These are phyloP conservation scores for Camellia oleifera DNA, from an alignment of 179 eudicot genomes.

Conservation along the genomic window DNA sequence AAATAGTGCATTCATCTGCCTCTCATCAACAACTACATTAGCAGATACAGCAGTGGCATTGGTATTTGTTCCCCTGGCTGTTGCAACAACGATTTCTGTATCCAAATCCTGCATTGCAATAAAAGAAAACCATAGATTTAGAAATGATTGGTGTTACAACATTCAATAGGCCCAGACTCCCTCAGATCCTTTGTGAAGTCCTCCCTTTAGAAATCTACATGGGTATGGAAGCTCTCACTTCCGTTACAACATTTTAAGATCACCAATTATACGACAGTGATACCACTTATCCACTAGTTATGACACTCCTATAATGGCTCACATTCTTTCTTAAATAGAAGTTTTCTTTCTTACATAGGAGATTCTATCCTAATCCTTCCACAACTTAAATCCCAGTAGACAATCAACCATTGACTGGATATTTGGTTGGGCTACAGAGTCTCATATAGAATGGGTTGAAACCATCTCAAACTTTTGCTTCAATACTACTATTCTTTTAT, in stretches of 20 bases:
- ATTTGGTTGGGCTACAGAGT: not conserved
- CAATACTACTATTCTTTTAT: not conserved
- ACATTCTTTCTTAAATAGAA: not conserved
- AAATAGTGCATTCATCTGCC: constrained; percentile 95
- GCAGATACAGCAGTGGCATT: constrained; percentile 82
- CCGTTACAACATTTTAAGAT: not conserved
- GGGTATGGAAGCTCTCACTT: not conserved
- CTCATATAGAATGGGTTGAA: not conserved
- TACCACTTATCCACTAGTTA: not conserved
- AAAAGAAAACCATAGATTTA: constrained; percentile 2
- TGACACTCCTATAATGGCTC: not conserved
- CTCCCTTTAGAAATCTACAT: not conserved
- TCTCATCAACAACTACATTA: constrained; percentile 76
- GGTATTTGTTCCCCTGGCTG: constrained; percentile 69
- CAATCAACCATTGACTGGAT: not conserved
- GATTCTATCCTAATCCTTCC: not conserved
- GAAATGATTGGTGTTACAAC: not conserved
- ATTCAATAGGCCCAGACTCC: not conserved
- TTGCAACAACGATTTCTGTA: constrained; percentile 83
- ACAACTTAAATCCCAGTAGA: constrained; percentile 1
- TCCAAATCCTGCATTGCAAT: constrained; percentile 63
- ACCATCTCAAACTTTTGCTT: not conserved
- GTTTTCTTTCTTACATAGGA: too few species aligned
- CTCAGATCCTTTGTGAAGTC: not conserved
- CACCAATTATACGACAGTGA: too few species aligned